These are phyloP conservation scores for Pythium myriotylum DNA, from an alignment of 352 stramenopile species.

Conservation along the genomic window DNA sequence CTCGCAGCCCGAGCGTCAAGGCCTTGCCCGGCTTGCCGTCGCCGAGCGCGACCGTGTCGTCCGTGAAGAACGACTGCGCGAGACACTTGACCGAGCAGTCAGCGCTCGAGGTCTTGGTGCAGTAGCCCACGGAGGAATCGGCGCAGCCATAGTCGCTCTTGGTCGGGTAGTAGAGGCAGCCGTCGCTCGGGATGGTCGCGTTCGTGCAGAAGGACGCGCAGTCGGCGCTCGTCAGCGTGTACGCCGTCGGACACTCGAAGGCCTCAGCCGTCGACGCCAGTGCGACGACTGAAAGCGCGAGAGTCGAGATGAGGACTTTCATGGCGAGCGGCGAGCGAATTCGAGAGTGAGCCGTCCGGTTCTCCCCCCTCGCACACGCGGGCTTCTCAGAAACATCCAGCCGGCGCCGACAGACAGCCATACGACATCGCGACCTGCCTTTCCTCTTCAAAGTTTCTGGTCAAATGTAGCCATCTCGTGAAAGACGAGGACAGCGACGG, in stretches of 20 bases:
- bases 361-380: background rate
- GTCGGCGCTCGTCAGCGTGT: slow-evolving; percentile 23
- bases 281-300: background rate
- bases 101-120: slow-evolving; percentile 9
- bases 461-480: slow-evolving; percentile 11
- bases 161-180: slow-evolving; percentile 26
- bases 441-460: slow-evolving; percentile 4
- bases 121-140: slow-evolving; percentile 26
- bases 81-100: slow-evolving; percentile 24
- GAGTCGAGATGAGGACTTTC: background rate
- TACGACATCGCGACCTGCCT: slow-evolving; percentile 8
- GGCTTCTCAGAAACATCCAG: slow-evolving; percentile 10
- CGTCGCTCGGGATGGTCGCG: slow-evolving; percentile 11
- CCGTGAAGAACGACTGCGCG: slow-evolving; percentile 16
- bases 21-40: slow-evolving; percentile 14
- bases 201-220: slow-evolving; percentile 20
- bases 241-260: slow-evolving; percentile 17
- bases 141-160: slow-evolving; percentile 14
- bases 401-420: background rate
- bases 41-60: background rate
- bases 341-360: slow-evolving; percentile 3
- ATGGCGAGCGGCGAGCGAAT: slow-evolving; percentile 7
- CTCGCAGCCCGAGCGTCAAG: slow-evolving; percentile 21
- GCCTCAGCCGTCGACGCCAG: background rate
- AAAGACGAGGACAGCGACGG: background rate